A percentile compares a stretch with the other conserved stretches of the same genome.
Conservation (phyloP, 2,329 filamentous ascomycete species). For the Incumbomyces delicatus region DNA sequence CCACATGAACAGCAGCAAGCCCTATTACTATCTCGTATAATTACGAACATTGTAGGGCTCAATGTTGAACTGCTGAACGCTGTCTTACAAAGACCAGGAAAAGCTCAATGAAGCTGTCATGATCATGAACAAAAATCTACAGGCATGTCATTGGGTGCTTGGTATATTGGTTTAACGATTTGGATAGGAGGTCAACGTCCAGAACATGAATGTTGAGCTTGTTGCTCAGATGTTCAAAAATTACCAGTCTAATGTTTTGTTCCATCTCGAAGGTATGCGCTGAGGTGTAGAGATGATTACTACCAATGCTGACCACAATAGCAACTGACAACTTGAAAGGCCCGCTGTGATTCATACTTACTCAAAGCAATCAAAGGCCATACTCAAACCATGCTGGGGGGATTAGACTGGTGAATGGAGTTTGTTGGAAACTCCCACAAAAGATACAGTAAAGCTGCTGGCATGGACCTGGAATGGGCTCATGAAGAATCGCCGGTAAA, state of each 20-base stretch:
- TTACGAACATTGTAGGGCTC: conserved; percentile 79
- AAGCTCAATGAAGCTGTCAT: conserved; percentile 93
- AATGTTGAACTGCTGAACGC: conserved; percentile 2
- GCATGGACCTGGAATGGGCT: too few relatives aligned
- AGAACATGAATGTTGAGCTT: conserved; percentile 97
- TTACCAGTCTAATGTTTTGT: conserved; percentile 94
- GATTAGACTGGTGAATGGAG: too few relatives aligned
- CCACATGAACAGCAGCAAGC: conserved; percentile 97
- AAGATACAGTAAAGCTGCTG: too few relatives aligned
- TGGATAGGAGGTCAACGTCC: conserved; percentile 82
- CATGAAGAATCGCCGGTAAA: too few relatives aligned
- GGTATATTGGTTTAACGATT: not conserved
- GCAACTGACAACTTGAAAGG: conserved; percentile 78
- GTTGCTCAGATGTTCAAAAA: conserved; percentile 99
- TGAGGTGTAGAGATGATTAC: not conserved
- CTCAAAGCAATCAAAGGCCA: not conserved
- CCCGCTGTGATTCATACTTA: conserved; percentile 44
- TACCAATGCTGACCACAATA: conserved; percentile 28
- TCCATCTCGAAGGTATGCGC: conserved; percentile 82
- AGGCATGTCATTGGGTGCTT: conserved; percentile 43
- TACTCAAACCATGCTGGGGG: not conserved
- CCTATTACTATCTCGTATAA: conserved; percentile 83
- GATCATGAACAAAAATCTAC: conserved; percentile 83
- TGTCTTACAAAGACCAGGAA: conserved; percentile 49
- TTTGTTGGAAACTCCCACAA: too few relatives aligned